Conservation (phyloP, 495 filamentous ascomycete genomes). For the Podospora comata region DNA sequence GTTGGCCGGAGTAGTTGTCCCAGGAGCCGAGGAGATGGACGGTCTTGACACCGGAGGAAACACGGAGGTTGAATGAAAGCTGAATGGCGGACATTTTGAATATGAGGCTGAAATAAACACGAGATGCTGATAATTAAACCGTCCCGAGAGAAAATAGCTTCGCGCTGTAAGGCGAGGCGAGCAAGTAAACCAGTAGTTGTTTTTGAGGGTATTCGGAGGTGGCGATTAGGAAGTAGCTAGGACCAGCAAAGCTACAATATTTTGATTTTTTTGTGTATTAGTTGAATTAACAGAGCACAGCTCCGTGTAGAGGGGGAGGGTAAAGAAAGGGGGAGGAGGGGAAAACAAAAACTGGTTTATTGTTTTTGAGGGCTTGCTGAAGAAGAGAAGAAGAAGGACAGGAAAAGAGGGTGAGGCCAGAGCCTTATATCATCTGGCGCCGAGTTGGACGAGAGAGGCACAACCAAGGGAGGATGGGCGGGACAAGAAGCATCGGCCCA, state of each 20-base stretch:
- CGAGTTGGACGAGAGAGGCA: background rate
- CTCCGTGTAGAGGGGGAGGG: conserved; percentile 48
- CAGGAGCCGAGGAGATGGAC: conserved; percentile 97
- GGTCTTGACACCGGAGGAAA: conserved; percentile 94
- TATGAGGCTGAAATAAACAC: conserved; percentile 23
- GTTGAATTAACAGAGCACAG: conserved; percentile 49
- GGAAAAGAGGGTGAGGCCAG: conserved; percentile 38
- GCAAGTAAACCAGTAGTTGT: conserved; percentile 57
- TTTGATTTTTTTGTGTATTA: conserved; percentile 39
- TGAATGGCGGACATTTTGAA: conserved; percentile 78
- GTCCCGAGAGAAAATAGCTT: conserved; percentile 31
- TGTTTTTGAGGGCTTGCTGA: conserved; percentile 71
- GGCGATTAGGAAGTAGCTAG: conserved; percentile 34
- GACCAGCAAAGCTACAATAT: conserved; percentile 48
- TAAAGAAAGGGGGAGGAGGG: conserved; percentile 50
- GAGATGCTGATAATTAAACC: conserved; percentile 34
- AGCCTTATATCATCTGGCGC: conserved; percentile 44
- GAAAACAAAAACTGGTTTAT: conserved; percentile 58
- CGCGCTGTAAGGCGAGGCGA: conserved; percentile 43
- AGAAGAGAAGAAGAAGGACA: conserved; percentile 55
- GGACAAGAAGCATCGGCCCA: conserved; percentile 6
- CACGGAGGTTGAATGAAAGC: conserved; percentile 86
- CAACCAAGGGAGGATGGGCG: conserved; percentile 8
- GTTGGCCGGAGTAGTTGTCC: conserved; percentile 93
- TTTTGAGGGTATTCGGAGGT: conserved; percentile 33